Base-by-base conservation (phyloP, 2,329 filamentous ascomycete genomes). In the Ophiostoma ulmi region DNA sequence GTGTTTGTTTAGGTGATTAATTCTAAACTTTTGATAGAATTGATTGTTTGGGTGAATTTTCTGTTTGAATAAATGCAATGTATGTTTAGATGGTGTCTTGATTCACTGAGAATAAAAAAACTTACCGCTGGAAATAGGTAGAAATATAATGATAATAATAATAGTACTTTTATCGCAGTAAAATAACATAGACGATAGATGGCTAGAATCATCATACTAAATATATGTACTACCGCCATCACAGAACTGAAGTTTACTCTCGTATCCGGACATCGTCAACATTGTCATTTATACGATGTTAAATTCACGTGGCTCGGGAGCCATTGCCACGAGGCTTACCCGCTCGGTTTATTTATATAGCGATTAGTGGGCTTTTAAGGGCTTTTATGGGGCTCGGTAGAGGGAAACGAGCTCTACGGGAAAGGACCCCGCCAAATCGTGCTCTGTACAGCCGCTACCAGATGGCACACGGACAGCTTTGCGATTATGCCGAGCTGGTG, bases 401-500 rank as follows among this genome's bases (percentile, higher is more conserved):
- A 58, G 35, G 26, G 31, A 36, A 36, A 20, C 58, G 61, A 65
- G 6, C 35, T n/a, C 63, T 39, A 39, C 63, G 63, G 63, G 63
- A 36, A 36, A 64, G 31, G 63, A 65, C 63, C 63, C 63, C 63
- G 63, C 63, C 63, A 65, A 65, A 65, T 39, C 63, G 63, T 36
- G 36, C 63, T 39, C 36, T 41, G 36, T 26, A 55, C 17, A 35
- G 14, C 58, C 22, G 13, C 13, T 35, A 36, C 31, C 13, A 55
- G 13, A 55, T 3, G 52, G 20, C 22, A 35, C 26, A 31, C 63
- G 63, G 63, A 36, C 35, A 65, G 63, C 63, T 39, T 65, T 65
- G 55, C n/a, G 63, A 39, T 11, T 39, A 65, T 65, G 36, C 63
- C 63, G 63, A 65, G 63, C 63, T n/a, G 17, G 7, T 36, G 17